A percentile compares a stretch with the other conserved stretches of the same genome.
Evolutionary conservation across 345 rosid genomes (phyloP).

Genomic region (Citrus unshiu): DNA sequence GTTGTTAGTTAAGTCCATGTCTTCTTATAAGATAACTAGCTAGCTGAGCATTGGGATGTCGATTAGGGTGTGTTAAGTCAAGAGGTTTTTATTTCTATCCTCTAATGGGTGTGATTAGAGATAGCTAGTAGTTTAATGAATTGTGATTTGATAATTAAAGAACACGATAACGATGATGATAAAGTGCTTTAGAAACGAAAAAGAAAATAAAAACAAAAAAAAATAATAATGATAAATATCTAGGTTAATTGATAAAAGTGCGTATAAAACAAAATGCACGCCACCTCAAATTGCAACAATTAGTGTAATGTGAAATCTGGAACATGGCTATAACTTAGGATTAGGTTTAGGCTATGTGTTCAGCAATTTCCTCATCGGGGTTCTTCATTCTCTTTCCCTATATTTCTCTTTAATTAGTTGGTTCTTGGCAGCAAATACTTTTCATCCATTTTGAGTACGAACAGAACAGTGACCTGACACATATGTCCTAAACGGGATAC

Average conservation of each 20-base stretch:
- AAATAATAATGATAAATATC: neutral
- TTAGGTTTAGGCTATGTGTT: neutral
- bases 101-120: neutral
- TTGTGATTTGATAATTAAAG: conserved; percentile 7
- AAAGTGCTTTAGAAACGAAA: neutral
- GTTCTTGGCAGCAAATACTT: neutral
- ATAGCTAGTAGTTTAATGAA: neutral
- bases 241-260: too few species aligned
- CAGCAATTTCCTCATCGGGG: neutral
- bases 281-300: conserved; percentile 14
- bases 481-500: conserved; percentile 12
- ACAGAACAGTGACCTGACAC: conserved; percentile 14
- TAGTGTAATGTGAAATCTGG: neutral
- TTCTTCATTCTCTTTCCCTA: neutral
- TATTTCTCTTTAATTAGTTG: neutral
- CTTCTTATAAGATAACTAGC: neutral
- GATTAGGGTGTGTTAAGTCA: neutral
- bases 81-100: neutral
- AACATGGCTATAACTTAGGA: neutral
- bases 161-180: neutral
- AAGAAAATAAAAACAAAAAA: neutral
- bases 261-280: neutral
- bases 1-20: conserved; percentile 21
- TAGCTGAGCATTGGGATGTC: neutral
- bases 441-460: neutral